Evolutionary conservation across 1,139 yeast genomes (phyloP).

Genomic region (Hansenula lynferdii): DNA sequence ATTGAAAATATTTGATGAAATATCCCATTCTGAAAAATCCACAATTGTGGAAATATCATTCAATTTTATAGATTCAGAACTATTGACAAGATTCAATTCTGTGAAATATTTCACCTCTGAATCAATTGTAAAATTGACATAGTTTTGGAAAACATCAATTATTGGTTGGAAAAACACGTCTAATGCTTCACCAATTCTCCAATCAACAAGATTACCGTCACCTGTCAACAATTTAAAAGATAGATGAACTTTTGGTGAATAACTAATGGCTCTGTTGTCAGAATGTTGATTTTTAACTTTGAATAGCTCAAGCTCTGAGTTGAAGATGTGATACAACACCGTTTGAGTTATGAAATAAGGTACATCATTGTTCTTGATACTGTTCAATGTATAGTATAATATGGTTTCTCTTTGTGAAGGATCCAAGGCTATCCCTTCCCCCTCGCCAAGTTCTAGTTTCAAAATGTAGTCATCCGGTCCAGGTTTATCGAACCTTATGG

Average conservation of each 20-base stretch:
- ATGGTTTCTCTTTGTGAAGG: constrained; percentile 33
- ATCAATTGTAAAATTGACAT: constrained; percentile 70
- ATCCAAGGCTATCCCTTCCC: constrained; percentile 27
- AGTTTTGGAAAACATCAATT: constrained; percentile 38
- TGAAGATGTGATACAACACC: constrained; percentile 48
- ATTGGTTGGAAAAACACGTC: constrained; percentile 41
- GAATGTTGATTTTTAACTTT: constrained; percentile 11
- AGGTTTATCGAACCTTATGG: constrained; percentile 18
- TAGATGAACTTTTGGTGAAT: constrained; percentile 59
- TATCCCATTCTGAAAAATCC: constrained; percentile 36
- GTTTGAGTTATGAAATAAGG: constrained; percentile 60
- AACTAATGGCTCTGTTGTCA: constrained; percentile 37
- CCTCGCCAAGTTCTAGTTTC: constrained; percentile 24
- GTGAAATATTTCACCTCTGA: constrained; percentile 72
- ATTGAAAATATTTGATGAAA: constrained; percentile 25
- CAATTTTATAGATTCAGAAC: constrained; percentile 32
- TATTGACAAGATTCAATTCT: constrained; percentile 32
- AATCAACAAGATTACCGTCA: constrained; percentile 46
- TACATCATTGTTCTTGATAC: constrained; percentile 51
- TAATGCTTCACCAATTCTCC: constrained; percentile 51
- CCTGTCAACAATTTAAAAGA: constrained; percentile 62
- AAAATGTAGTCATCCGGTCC: constrained; percentile 24
- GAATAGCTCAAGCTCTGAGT: constrained; percentile 37
- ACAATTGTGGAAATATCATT: constrained; percentile 29
- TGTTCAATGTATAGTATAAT: constrained; percentile 40